A percentile compares a stretch with the other conserved stretches of the same genome.
Evolutionary conservation across 2,329 filamentous ascomycete genomes (phyloP).

Genomic region (Aureobasidium subglaciale): DNA sequence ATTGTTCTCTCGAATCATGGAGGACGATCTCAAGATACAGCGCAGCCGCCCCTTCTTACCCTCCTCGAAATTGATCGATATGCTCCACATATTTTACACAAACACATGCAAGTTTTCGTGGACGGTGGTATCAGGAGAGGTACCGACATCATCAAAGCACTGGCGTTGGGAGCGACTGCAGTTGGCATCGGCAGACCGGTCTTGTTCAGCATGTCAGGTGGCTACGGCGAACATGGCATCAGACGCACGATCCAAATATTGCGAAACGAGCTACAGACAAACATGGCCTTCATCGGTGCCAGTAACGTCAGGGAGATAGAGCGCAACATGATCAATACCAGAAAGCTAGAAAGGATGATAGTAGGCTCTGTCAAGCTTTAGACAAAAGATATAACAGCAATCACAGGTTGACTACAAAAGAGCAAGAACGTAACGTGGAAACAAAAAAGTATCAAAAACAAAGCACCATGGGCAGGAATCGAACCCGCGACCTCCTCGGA

Average conservation of each 20-base stretch:
- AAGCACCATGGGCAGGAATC: too few species aligned
- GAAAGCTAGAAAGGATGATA: background rate
- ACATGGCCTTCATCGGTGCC: constrained; percentile 56
- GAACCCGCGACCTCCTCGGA: too few species aligned
- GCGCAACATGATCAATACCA: constrained; percentile 11
- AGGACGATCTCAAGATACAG: constrained; percentile 43
- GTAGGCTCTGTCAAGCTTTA: constrained; percentile 10
- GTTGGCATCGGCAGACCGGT: constrained; percentile 53
- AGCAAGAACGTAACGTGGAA: too few species aligned
- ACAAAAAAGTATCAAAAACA: too few species aligned
- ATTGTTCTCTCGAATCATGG: constrained; percentile 46
- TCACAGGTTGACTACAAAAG: too few species aligned
- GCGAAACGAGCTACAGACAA: constrained; percentile 52
- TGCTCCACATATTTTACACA: constrained; percentile 51
- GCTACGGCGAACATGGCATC: constrained; percentile 46
- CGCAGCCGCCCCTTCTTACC: constrained; percentile 50
- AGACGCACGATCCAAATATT: constrained; percentile 42
- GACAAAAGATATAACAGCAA: too few species aligned
- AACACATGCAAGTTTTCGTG: constrained; percentile 50
- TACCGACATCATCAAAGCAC: constrained; percentile 57
- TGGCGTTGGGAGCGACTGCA: constrained; percentile 55
- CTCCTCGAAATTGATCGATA: constrained; percentile 55
- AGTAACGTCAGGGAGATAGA: constrained; percentile 39
- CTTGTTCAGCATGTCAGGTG: constrained; percentile 45
- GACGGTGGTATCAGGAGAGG: constrained; percentile 59